Evolutionary conservation across 345 rosid species (phyloP).

Genomic region (Eutrema japonicum): DNA sequence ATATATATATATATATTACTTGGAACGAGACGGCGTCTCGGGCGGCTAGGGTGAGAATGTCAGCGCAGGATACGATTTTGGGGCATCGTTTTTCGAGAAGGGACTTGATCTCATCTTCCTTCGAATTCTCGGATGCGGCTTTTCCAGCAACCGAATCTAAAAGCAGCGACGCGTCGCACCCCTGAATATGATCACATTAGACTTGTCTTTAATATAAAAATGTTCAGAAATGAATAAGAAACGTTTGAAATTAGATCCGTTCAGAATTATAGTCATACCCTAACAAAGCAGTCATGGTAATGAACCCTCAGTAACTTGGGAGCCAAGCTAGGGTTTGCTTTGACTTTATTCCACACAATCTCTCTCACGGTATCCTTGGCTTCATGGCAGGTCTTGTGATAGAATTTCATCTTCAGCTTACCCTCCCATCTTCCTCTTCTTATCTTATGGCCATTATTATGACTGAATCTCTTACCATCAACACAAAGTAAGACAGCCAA

Average conservation of each 20-base stretch:
- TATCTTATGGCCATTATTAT: conserved; percentile 17
- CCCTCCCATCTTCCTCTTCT: conserved; percentile 39
- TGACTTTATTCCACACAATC: conserved; percentile 41
- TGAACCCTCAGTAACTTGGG: conserved; percentile 62
- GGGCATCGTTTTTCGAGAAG: conserved; percentile 57
- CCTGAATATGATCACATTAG: conserved; percentile 42
- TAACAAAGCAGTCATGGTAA: conserved; percentile 70
- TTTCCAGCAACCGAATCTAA: conserved; percentile 46
- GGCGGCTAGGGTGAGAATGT: conserved; percentile 61
- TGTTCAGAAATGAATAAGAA: neutral
- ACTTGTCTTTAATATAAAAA: neutral
- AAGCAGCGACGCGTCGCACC: conserved; percentile 68
- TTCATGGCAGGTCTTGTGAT: conserved; percentile 43
- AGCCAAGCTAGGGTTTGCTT: conserved; percentile 46
- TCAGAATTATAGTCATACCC: conserved; percentile 44
- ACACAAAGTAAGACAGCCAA: conserved; percentile 32
- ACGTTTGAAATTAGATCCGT: neutral
- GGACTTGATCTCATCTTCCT: conserved; percentile 63
- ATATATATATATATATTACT: conserved; percentile 43
- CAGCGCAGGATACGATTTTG: conserved; percentile 60
- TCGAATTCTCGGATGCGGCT: conserved; percentile 52
- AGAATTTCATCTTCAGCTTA: conserved; percentile 35
- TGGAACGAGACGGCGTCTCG: conserved; percentile 62
- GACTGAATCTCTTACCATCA: conserved; percentile 33
- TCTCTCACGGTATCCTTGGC: conserved; percentile 48